Evolutionary conservation across 768 basidiomycete species (phyloP).

Genomic region (Russula griseocarnosa): DNA sequence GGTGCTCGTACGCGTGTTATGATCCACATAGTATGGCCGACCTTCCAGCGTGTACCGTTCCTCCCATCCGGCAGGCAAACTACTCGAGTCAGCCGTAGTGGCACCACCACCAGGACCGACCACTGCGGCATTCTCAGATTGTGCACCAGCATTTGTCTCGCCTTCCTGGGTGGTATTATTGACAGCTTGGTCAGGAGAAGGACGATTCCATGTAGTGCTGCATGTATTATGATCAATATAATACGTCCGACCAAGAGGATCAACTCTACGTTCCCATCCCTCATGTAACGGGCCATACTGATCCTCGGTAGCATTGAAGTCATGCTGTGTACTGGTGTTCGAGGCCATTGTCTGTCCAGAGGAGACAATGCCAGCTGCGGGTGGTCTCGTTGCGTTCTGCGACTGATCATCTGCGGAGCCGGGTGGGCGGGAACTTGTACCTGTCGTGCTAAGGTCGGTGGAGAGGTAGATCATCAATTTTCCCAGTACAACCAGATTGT

Average conservation of each 20-base stretch:
- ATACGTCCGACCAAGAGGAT: conserved; percentile 93
- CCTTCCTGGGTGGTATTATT: no score
- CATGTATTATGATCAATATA: conserved; percentile 99
- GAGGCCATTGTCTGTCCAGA: conserved; percentile 33
- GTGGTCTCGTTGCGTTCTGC: conserved; percentile 31
- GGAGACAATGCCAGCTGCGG: conserved; percentile 38
- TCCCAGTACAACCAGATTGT: conserved; percentile 95
- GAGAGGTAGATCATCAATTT: conserved; percentile 96
- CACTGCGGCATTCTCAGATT: no score
- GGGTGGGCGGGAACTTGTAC: conserved; percentile 61
- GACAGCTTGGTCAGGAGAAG: conserved; percentile 57
- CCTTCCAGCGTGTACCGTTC: conserved; percentile 98
- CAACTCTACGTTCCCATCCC: conserved; percentile 94
- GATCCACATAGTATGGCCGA: conserved; percentile 97
- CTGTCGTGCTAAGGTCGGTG: conserved; percentile 68
- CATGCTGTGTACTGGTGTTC: conserved; percentile 46
- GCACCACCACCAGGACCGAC: conserved; percentile 32
- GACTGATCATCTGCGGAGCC: conserved; percentile 50
- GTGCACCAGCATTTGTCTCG: conserved; percentile 4
- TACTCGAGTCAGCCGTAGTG: conserved; percentile 77
- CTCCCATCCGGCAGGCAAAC: conserved; percentile 96
- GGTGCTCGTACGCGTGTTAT: conserved; percentile 98
- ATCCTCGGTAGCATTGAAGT: conserved; percentile 94
- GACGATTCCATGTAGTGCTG: conserved; percentile 96
- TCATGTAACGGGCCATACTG: conserved; percentile 86